Base-by-base conservation (phyloP, 2,329 filamentous ascomycete genomes). In the Hymenoscyphus albidus region DNA sequence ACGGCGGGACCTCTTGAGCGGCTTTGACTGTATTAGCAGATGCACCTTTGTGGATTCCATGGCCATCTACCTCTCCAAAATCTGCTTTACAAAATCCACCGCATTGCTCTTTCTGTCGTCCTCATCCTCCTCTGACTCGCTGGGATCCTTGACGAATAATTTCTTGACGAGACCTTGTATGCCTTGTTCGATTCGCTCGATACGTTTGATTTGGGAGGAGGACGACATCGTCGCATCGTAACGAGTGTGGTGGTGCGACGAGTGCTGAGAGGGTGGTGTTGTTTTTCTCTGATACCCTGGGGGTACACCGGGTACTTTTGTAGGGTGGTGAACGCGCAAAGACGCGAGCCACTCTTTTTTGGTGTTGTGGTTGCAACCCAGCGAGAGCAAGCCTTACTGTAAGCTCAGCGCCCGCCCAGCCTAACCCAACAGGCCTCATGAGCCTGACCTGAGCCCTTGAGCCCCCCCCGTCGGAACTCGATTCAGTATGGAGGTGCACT, bases 161-260 rank as follows among this genome's bases (percentile, higher is more conserved):
- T 90, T 88, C 72, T 88, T 82, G 75, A 96, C 87, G 74, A 96
- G 83, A 77, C 89, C 88, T 76, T 91, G 86, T 75, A 96, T 87
- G 76, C 91, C 92, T 76, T 87, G 88, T 75, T 89, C 86, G 78
- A 96, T 85, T 80, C 91, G 90, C 4, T 51, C n/a, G 9, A 35
- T 35, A 10, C 35, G 35, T 77, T 86, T 80, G 69, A 78, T 70
- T 65, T 71, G 67, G 60, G 72, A 71, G 60, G 72, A 71, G 66
- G 73, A 74, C 27, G 59, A 62, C 74, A 75, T 75, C 55, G 61
- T 74, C 63, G 71, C 73, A 74, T 75, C 62, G 64, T 71, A 68
- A 70, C 63, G 64, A 13, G 56, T 57, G 48, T 22, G 27, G 18
- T 18, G 16, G 42, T 7, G 42, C 16, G 6, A 13, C n/a, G n/a